Conservation (phyloP, 129 eudicot genomes). For the Cynara cardunculus region DNA sequence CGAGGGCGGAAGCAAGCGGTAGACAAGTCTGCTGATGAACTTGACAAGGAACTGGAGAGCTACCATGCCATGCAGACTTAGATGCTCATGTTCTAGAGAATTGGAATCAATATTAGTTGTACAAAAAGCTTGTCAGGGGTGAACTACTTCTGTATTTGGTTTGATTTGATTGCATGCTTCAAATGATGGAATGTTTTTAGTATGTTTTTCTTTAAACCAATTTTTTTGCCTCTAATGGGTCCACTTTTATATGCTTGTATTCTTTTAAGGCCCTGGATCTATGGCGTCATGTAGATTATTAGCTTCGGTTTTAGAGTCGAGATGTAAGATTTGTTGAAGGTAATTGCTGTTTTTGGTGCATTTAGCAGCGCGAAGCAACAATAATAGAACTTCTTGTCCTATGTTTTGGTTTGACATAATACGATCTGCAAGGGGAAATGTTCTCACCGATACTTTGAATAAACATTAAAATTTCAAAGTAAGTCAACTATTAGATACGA, state of each 20-base stretch:
- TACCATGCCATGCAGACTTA: slow-evolving; percentile 80
- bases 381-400: too few species aligned
- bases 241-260: neutral
- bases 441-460: too few species aligned
- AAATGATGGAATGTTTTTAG: neutral
- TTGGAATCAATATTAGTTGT: slow-evolving; percentile 13
- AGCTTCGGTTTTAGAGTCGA: neutral
- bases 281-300: neutral
- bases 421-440: too few species aligned
- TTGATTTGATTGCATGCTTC: neutral
- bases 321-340: neutral
- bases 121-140: slow-evolving; percentile 16
- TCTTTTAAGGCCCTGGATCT: neutral
- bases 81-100: neutral
- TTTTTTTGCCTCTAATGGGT: neutral
- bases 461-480: too few species aligned
- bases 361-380: too few species aligned
- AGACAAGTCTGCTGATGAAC: slow-evolving; percentile 77
- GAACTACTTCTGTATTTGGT: neutral
- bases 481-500: too few species aligned
- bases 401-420: too few species aligned
- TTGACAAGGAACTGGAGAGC: slow-evolving; percentile 85
- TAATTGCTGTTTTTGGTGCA: neutral
- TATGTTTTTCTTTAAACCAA: neutral
- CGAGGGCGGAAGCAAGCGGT: slow-evolving; percentile 46